phyloP scores from a whole-genome alignment of 306 rosid species.

The Styphnolobium japonicum region DNA sequence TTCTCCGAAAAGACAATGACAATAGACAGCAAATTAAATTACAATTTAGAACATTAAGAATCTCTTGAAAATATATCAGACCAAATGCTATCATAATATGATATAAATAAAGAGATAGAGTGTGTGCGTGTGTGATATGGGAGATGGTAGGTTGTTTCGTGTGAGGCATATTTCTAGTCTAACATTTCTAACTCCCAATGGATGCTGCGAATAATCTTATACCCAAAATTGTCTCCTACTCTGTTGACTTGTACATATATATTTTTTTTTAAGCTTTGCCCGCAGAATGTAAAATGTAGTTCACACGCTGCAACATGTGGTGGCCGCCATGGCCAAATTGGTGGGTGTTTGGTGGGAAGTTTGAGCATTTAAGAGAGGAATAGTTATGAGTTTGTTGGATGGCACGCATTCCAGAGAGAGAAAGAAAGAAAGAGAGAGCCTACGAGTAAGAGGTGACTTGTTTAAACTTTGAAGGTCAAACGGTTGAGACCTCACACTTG shows the following conservation, averaged over 20 bases:
- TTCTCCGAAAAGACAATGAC: neutral
- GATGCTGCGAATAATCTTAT: neutral
- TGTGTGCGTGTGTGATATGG: too few species aligned
- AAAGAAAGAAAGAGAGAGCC: neutral
- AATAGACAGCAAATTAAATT: neutral
- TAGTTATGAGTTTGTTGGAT: conserved; percentile 27
- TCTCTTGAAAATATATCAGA: neutral
- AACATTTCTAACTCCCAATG: neutral
- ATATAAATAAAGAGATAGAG: neutral
- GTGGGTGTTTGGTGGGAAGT: conserved; percentile 42
- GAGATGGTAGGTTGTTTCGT: conserved; percentile 26
- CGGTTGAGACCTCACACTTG: neutral
- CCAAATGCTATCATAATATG: neutral
- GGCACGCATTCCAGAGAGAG: neutral
- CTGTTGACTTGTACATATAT: neutral
- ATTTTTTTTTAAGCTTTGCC: neutral
- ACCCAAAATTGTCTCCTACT: neutral
- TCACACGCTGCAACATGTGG: neutral
- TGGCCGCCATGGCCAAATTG: neutral
- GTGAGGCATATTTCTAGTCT: conserved; percentile 21
- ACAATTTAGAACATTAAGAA: neutral
- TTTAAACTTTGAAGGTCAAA: neutral
- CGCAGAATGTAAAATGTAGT: neutral
- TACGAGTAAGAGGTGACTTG: neutral
- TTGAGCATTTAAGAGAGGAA: conserved; percentile 5